Conservation (phyloP, 768 basidiomycete genomes). For the Lactarius hengduanensis region DNA sequence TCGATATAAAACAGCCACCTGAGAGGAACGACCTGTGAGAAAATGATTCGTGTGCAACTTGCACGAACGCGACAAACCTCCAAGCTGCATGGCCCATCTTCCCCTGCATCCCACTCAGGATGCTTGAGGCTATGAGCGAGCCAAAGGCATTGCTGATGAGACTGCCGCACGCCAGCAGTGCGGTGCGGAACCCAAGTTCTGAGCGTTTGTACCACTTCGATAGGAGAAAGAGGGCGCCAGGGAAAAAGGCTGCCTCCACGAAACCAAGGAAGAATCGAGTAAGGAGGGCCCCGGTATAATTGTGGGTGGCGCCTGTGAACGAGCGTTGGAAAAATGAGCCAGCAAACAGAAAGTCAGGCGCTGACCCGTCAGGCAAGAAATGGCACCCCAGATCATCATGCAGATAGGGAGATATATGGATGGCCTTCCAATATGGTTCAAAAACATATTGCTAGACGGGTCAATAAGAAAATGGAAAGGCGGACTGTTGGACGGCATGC, state of each 20-base stretch:
- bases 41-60: neutral
- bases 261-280: slow-evolving; percentile 75
- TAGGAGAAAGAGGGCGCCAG: slow-evolving; percentile 61
- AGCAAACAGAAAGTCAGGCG: slow-evolving; percentile 3
- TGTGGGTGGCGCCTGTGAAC: slow-evolving; percentile 24
- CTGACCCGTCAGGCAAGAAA: slow-evolving; percentile 43
- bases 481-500: slow-evolving; percentile 30
- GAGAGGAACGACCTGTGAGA: slow-evolving; percentile 10
- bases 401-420: slow-evolving; percentile 64
- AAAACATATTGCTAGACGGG: slow-evolving; percentile 61
- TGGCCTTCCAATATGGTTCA: slow-evolving; percentile 65
- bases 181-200: slow-evolving; percentile 69
- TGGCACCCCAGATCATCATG: slow-evolving; percentile 70
- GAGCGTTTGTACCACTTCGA: slow-evolving; percentile 72
- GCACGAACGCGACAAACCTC: slow-evolving; percentile 46
- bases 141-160: slow-evolving; percentile 83
- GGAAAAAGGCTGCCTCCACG: slow-evolving; percentile 61
- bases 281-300: slow-evolving; percentile 59
- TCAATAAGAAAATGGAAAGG: neutral
- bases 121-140: slow-evolving; percentile 71
- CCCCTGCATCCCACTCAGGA: slow-evolving; percentile 70
- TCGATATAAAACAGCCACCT: slow-evolving; percentile 78
- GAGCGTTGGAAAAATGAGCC: neutral
- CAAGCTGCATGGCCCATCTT: slow-evolving; percentile 67
- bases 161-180: slow-evolving; percentile 67